These are phyloP conservation scores for Cyclotella choctawhatcheeana DNA, from an alignment of 108 stramenopile species.

Conservation along the genomic window DNA sequence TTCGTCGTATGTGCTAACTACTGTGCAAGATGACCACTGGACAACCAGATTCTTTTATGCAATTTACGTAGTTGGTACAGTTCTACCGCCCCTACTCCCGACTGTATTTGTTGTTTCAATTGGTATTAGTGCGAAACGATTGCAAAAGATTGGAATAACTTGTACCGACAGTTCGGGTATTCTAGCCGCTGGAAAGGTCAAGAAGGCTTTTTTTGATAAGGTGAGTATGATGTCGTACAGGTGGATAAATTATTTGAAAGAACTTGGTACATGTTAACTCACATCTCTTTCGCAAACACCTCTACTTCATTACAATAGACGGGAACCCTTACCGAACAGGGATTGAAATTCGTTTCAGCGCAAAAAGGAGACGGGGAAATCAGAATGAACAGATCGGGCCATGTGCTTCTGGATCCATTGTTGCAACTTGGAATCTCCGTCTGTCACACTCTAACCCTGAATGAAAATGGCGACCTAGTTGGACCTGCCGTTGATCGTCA, in stretches of 20 bases:
- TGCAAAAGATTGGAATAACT: slow-evolving; percentile 58
- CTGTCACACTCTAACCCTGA: slow-evolving; percentile 56
- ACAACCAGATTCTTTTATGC: slow-evolving; percentile 46
- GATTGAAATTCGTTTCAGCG: slow-evolving; percentile 60
- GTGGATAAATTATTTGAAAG: too few species aligned
- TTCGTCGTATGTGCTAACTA: slow-evolving; percentile 38
- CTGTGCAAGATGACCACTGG: slow-evolving; percentile 52
- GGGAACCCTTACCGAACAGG: slow-evolving; percentile 74
- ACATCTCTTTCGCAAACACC: too few species aligned
- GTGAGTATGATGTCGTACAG: too few species aligned
- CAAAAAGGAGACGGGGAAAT: slow-evolving; percentile 5
- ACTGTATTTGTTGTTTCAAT: slow-evolving; percentile 71
- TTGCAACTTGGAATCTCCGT: slow-evolving; percentile 56
- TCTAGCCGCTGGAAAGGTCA: slow-evolving; percentile 83
- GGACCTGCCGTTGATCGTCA: slow-evolving; percentile 64
- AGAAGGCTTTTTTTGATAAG: slow-evolving; percentile 85
- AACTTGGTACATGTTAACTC: too few species aligned
- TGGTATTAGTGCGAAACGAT: slow-evolving; percentile 46
- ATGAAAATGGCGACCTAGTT: slow-evolving; percentile 42
- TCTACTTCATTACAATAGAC: too few species aligned
- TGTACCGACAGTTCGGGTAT: slow-evolving; percentile 75
- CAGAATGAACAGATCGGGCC: not conserved
- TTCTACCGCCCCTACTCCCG: slow-evolving; percentile 27
- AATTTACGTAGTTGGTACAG: slow-evolving; percentile 18
- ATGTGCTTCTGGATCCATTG: slow-evolving; percentile 1